These are phyloP conservation scores for Cladosporium oxysporum DNA, from an alignment of 2,329 filamentous ascomycete species.

Conservation along the genomic window DNA sequence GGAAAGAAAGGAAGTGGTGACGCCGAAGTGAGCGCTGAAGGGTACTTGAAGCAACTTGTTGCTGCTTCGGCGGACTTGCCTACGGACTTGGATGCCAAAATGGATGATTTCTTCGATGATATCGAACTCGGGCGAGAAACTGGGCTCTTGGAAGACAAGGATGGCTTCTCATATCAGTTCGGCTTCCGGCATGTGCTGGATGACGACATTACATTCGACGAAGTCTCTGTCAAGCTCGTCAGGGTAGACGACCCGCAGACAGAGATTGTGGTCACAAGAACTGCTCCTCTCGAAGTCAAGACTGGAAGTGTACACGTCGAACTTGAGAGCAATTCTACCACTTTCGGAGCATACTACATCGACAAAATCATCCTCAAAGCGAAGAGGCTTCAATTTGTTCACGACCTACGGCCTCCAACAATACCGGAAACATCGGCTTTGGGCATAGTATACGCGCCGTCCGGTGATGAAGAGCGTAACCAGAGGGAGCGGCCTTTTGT, in stretches of 20 bases:
- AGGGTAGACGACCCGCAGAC: slow-evolving; percentile 58
- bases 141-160: slow-evolving; percentile 61
- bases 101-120: slow-evolving; percentile 73
- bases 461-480: slow-evolving; percentile 10
- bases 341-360: slow-evolving; percentile 73
- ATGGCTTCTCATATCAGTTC: slow-evolving; percentile 73
- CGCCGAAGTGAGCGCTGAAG: slow-evolving; percentile 1
- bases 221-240: slow-evolving; percentile 64
- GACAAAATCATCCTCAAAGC: slow-evolving; percentile 68
- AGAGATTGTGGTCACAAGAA: slow-evolving; percentile 67
- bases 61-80: slow-evolving; percentile 52
- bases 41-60: slow-evolving; percentile 32
- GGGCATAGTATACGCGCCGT: slow-evolving; percentile 16
- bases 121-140: slow-evolving; percentile 69
- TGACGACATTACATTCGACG: slow-evolving; percentile 67
- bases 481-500: slow-evolving; percentile 49
- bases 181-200: slow-evolving; percentile 70
- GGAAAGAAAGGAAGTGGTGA: slow-evolving; percentile 12
- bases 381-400: slow-evolving; percentile 64
- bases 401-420: slow-evolving; percentile 57
- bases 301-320: slow-evolving; percentile 57
- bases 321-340: slow-evolving; percentile 56
- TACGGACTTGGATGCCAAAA: slow-evolving; percentile 65
- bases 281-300: slow-evolving; percentile 50
- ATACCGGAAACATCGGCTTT: slow-evolving; percentile 18